Percentiles rank a stretch among this genome's conserved stretches.
Conservation (phyloP, 2,329 filamentous ascomycete species). For the Microthyrium microscopicum region DNA sequence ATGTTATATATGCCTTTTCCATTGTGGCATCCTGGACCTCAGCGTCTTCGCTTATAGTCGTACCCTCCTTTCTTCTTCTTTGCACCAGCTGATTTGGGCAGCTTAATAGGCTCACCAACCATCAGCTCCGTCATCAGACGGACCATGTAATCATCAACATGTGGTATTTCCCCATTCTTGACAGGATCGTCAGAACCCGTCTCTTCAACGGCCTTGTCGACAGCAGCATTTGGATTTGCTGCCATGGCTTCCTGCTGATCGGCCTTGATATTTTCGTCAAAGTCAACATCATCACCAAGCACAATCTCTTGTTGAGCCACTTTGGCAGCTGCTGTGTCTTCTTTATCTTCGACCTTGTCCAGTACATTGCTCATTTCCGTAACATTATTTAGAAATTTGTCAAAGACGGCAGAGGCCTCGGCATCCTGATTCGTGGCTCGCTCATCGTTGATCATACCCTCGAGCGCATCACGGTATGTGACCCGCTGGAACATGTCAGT, state of each 20-base stretch:
- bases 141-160: slow-evolving; percentile 46
- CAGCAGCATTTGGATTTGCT: background rate
- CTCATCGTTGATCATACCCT: slow-evolving; percentile 15
- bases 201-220: background rate
- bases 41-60: too few species aligned
- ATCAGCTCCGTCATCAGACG: slow-evolving; percentile 16
- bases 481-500: slow-evolving; percentile 87
- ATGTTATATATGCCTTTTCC: too few species aligned
- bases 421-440: slow-evolving; percentile 40
- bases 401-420: slow-evolving; percentile 68
- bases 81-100: too few species aligned
- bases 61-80: too few species aligned
- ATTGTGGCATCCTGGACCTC: too few species aligned
- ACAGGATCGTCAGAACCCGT: slow-evolving; percentile 12
- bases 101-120: too few species aligned
- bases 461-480: slow-evolving; percentile 50
- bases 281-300: slow-evolving; percentile 35
- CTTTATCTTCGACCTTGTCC: slow-evolving; percentile 78
- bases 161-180: slow-evolving; percentile 19
- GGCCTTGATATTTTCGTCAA: slow-evolving; percentile 61
- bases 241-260: too few species aligned
- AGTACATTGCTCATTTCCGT: slow-evolving; percentile 56
- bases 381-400: slow-evolving; percentile 58
- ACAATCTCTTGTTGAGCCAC: slow-evolving; percentile 77
- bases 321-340: slow-evolving; percentile 78